Base-by-base conservation (phyloP, 805 yeast species). In the Pichia thaimueangensis region DNA sequence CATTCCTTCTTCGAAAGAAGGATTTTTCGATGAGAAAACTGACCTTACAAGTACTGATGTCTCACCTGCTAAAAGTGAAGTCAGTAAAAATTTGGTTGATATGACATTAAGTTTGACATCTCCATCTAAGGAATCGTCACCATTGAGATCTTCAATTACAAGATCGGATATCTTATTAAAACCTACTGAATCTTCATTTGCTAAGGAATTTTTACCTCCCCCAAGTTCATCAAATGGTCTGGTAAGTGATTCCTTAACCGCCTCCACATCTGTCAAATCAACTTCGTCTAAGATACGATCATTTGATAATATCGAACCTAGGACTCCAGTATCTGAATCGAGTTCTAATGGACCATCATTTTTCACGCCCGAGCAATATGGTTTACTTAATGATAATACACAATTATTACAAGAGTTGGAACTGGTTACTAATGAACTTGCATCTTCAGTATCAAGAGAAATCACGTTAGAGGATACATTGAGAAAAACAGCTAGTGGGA, bases 371-470 rank as follows among this genome's bases (percentile, higher is more conserved):
- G 82, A 78, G 19, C 87, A 83, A 50, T 57, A 80, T 41, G 78
- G 80, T 1, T 64, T 82, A 7, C 67, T 83, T 64, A 74, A 68
- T 28, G 77, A 82, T 41, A 82, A 78, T 47, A 69, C 69, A 38
- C 73, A 71, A 21, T 59, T 84, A 30, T 66, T 82, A 51, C 70
- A 73, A 42, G 91, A 84, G 54, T 60, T 85, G 31, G 82, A 80
- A 45, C 54, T 82, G 20, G 80, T 85, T 1, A 80, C 89, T 1
- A 73, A 74, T 21, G 94, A 84, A 53, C 65, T 85, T 38, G 89
- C 88, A 0, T 76, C 76, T 20, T 79, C 89, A 0, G 81, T 84
- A 35, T 73, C 76, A 41, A 65, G 93, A 31, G 94, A 85, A 56
- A 65, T 82, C n/a, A 57, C 66, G 16, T 56, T 84, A 35, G 88